A percentile compares a stretch with the other conserved stretches of the same genome.
Evolutionary conservation across 2,329 filamentous ascomycete species (phyloP).

Genomic region (Massarina eburnea): DNA sequence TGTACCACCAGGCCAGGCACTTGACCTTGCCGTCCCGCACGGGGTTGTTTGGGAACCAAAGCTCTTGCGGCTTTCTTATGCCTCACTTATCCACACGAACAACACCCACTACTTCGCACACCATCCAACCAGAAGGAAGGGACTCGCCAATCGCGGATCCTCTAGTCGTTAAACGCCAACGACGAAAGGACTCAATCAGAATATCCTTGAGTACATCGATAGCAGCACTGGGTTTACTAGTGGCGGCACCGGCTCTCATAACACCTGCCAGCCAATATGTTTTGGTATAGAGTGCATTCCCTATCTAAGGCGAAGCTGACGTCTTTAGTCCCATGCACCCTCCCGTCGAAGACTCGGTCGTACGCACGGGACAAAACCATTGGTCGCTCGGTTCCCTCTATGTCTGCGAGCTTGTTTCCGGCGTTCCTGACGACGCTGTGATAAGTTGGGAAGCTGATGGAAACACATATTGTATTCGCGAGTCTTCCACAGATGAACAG

Average conservation of each 20-base stretch:
- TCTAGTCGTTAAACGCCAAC: no score
- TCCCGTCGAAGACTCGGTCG: neutral
- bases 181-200: no score
- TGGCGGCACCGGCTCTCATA: neutral
- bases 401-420: neutral
- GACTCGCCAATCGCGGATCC: no score
- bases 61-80: no score
- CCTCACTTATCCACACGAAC: no score
- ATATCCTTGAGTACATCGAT: no score
- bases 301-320: slow-evolving; percentile 1
- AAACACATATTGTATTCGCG: slow-evolving; percentile 2
- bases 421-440: neutral
- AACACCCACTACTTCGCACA: no score
- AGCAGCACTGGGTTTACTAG: neutral
- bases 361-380: neutral
- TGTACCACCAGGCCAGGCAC: no score
- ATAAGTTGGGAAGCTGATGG: slow-evolving; percentile 3
- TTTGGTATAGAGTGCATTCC: neutral
- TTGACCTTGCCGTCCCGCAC: no score
- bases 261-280: neutral
- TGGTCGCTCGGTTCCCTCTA: slow-evolving; percentile 1
- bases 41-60: no score
- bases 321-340: neutral
- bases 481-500: neutral
- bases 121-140: no score